Evolutionary conservation across 345 rosid genomes (phyloP).

Genomic region (Salix viminalis): DNA sequence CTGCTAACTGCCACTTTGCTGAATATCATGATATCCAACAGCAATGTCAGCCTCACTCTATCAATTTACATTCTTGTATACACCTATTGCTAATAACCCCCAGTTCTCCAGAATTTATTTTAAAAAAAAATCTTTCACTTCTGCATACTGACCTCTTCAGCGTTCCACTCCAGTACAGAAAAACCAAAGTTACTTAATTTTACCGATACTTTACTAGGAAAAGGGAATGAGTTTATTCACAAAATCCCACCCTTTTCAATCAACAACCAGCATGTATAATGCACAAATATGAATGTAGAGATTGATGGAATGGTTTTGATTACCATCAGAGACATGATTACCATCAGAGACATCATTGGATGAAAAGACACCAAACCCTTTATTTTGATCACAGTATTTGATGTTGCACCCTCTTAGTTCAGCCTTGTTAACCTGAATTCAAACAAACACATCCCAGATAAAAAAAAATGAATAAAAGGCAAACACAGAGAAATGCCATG

Average conservation of each 20-base stretch:
- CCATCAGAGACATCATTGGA: conserved; percentile 44
- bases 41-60: no score
- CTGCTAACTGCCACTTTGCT: no score
- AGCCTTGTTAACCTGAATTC: conserved; percentile 58
- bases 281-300: not conserved
- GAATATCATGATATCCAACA: no score
- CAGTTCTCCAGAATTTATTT: no score
- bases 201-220: not conserved
- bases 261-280: not conserved
- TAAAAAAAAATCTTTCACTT: no score
- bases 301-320: not conserved
- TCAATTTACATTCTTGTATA: not conserved
- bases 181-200: no score
- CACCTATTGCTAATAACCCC: no score
- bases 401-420: conserved; percentile 68
- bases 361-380: conserved; percentile 73
- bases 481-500: not conserved
- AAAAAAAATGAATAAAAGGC: not conserved
- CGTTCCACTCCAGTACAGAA: no score
- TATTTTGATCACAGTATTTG: conserved; percentile 46
- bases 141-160: no score
- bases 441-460: not conserved
- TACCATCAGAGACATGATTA: conserved; percentile 48
- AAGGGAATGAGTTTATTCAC: not conserved
- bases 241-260: no score